Conservation (phyloP, 176 grass and related monocot species). For the Eremochloa ophiuroides region DNA sequence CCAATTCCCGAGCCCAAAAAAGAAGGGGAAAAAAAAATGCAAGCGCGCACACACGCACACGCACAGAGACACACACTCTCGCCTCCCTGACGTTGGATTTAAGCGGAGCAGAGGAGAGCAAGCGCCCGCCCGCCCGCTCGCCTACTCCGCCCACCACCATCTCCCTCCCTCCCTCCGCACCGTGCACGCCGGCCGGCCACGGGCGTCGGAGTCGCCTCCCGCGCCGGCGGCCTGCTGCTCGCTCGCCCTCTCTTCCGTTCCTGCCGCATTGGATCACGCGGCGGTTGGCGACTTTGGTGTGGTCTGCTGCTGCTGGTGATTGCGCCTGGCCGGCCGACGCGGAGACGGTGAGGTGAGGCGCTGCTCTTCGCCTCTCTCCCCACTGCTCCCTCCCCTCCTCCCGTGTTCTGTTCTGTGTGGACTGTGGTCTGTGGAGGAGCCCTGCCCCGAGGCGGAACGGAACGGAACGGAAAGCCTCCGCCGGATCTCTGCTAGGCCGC, state of each 20-base stretch:
- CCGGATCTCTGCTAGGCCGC: neutral
- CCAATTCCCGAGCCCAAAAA: neutral
- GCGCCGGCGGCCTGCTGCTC: constrained; percentile 15
- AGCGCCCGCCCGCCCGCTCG: neutral
- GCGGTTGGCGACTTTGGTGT: neutral
- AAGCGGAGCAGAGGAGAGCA: constrained; percentile 17
- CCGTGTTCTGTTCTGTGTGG: neutral
- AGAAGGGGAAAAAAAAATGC: neutral
- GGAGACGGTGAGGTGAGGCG: constrained; percentile 27
- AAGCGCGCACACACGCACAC: no score
- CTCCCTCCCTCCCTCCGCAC: neutral
- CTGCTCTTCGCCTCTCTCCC: no score
- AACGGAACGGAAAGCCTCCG: no score
- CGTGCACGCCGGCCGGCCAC: neutral
- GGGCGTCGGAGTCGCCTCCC: constrained; percentile 6
- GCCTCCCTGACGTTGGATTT: constrained; percentile 11
- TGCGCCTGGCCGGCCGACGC: neutral
- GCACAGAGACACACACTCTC: neutral
- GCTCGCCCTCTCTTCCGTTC: neutral
- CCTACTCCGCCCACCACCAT: constrained; percentile 1
- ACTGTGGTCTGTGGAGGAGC: no score
- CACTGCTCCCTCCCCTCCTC: neutral
- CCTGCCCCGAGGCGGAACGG: neutral
- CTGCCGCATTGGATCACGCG: constrained; percentile 34
- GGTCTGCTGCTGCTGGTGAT: neutral